Evolutionary conservation across 805 yeast genomes (phyloP).

Genomic region (Suhomyces vadensis): DNA sequence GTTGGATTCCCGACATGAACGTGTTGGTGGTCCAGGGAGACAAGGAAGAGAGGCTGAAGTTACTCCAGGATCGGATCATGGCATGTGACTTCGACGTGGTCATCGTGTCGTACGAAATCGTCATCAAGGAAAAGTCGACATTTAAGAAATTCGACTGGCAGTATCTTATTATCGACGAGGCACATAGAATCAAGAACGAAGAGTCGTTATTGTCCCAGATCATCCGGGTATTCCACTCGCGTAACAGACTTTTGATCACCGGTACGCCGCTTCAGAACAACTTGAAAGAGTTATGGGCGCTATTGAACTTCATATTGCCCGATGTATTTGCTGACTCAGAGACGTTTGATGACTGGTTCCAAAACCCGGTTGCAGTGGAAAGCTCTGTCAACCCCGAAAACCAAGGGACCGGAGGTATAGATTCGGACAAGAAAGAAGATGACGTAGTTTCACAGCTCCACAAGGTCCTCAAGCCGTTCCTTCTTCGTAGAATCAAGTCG

Average conservation of each 20-base stretch:
- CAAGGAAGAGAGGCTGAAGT: constrained; percentile 60
- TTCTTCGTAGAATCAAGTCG: constrained; percentile 71
- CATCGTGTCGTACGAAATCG: constrained; percentile 73
- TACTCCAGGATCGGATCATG: constrained; percentile 52
- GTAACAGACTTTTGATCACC: constrained; percentile 69
- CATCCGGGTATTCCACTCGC: constrained; percentile 68
- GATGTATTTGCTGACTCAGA: constrained; percentile 75
- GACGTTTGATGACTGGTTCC: constrained; percentile 76
- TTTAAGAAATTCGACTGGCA: constrained; percentile 72
- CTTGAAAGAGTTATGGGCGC: constrained; percentile 79
- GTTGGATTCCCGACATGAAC: constrained; percentile 79
- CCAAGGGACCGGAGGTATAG: constrained; percentile 17
- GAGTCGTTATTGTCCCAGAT: constrained; percentile 72
- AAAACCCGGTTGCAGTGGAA: constrained; percentile 25
- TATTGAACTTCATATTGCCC: constrained; percentile 72
- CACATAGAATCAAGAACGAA: constrained; percentile 80
- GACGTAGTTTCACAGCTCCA: constrained; percentile 67
- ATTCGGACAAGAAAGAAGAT: constrained; percentile 35
- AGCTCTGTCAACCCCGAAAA: constrained; percentile 29
- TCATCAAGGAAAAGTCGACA: constrained; percentile 69
- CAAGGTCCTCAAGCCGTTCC: constrained; percentile 72
- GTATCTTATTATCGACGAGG: constrained; percentile 78
- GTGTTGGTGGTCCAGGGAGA: constrained; percentile 74
- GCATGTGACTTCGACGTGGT: constrained; percentile 71
- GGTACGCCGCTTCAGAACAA: constrained; percentile 85